Evolutionary conservation across 75 land plant genomes (phyloP).

Genomic region (Isoetes taiwanensis): DNA sequence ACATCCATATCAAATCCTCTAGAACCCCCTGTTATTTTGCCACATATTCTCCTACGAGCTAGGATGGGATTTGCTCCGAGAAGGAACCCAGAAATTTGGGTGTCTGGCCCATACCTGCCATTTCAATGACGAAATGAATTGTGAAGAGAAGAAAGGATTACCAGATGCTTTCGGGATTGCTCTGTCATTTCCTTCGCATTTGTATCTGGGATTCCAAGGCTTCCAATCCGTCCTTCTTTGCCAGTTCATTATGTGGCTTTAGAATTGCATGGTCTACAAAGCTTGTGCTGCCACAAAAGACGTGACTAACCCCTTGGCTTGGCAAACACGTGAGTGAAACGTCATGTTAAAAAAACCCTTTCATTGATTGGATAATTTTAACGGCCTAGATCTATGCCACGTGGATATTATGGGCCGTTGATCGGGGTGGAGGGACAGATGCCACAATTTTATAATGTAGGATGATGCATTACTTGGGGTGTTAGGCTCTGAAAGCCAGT

Average conservation of each 20-base stretch:
- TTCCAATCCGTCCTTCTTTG: slow-evolving; percentile 42
- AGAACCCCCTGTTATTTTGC: too few species aligned
- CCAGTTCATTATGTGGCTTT: slow-evolving; percentile 43
- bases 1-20: too few species aligned
- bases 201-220: slow-evolving; percentile 29
- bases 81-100: slow-evolving; percentile 49
- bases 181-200: slow-evolving; percentile 46
- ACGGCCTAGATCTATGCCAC: too few species aligned
- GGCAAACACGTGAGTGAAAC: too few species aligned
- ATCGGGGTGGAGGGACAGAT: too few species aligned
- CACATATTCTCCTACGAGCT: slow-evolving; percentile 64
- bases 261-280: slow-evolving; percentile 53
- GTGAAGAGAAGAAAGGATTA: not conserved
- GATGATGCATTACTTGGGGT: too few species aligned
- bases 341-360: too few species aligned
- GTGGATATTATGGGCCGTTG: too few species aligned
- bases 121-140: not conserved
- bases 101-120: slow-evolving; percentile 72
- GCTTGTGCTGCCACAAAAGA: slow-evolving; percentile 15
- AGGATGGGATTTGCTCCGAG: slow-evolving; percentile 42
- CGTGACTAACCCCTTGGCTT: too few species aligned
- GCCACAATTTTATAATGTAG: too few species aligned
- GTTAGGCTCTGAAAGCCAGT: too few species aligned
- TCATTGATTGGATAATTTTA: too few species aligned
- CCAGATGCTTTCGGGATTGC: slow-evolving; percentile 34